These are phyloP conservation scores for Neopestalotiopsis sp. DNA, from an alignment of 2,329 filamentous ascomycete genomes.

Conservation along the genomic window DNA sequence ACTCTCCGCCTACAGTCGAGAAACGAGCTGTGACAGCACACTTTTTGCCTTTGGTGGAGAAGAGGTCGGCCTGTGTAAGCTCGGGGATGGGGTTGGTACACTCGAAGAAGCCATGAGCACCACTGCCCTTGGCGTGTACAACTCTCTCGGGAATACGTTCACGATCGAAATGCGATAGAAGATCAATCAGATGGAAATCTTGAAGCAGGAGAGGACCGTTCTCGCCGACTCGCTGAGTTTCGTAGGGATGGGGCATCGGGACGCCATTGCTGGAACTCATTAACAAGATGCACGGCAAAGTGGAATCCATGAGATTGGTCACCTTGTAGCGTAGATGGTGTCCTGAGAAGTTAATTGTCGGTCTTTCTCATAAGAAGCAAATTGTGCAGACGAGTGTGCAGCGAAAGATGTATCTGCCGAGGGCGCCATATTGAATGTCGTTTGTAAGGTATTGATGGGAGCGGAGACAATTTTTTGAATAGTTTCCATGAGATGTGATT, in stretches of 20 bases:
- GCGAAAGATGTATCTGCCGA: constrained; percentile 41
- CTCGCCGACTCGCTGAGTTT: constrained; percentile 55
- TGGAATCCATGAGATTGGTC: constrained; percentile 38
- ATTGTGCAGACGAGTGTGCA: constrained; percentile 41
- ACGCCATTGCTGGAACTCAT: constrained; percentile 49
- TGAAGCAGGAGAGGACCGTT: constrained; percentile 67
- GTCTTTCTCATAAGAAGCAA: constrained; percentile 45
- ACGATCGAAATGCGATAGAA: constrained; percentile 61
- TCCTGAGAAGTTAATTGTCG: constrained; percentile 43
- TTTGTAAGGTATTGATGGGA: background rate
- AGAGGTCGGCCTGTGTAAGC: constrained; percentile 47
- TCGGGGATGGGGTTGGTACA: constrained; percentile 54
- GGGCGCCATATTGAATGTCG: constrained; percentile 27
- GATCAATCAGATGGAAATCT: constrained; percentile 69
- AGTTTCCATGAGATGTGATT: background rate
- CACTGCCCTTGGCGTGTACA: constrained; percentile 43
- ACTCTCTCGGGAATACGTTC: constrained; percentile 55
- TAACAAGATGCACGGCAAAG: background rate
- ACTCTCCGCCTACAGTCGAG: constrained; percentile 74
- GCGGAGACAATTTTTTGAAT: background rate
- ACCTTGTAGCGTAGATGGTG: constrained; percentile 58
- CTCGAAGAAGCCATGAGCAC: constrained; percentile 48
- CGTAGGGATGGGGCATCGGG: constrained; percentile 55
- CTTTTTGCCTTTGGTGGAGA: constrained; percentile 60
- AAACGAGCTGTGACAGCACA: constrained; percentile 66